Percentiles rank a stretch among this genome's conserved stretches.
Evolutionary conservation across 225 moss, liverwort and hornwort genomes (phyloP).

Genomic region (Straminergon stramineum): DNA sequence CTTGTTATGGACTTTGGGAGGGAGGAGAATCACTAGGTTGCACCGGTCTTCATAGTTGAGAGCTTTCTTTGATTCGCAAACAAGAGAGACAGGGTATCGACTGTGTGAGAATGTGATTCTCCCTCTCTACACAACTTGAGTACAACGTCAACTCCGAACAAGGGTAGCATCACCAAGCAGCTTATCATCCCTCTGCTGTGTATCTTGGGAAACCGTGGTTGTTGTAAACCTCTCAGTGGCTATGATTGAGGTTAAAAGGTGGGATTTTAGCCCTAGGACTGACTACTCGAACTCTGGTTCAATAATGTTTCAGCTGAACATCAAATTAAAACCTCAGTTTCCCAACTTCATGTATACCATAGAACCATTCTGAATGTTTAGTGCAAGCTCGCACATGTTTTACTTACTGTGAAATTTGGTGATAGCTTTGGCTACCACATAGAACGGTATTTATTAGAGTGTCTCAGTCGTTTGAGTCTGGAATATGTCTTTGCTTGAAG

Average conservation of each 20-base stretch:
- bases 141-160: not conserved
- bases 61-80: not conserved
- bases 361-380: not conserved
- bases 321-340: not conserved
- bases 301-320: not conserved
- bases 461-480: not conserved
- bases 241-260: not conserved
- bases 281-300: not conserved
- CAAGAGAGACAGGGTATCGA: not conserved
- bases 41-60: not conserved
- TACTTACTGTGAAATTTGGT: not conserved
- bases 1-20: slow-evolving; percentile 47
- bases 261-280: not conserved
- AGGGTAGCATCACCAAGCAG: not conserved
- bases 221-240: not conserved
- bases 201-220: not conserved
- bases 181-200: not conserved
- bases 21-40: slow-evolving; percentile 26
- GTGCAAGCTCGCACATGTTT: not conserved
- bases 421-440: not conserved
- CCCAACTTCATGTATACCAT: not conserved
- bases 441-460: not conserved
- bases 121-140: not conserved
- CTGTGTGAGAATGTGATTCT: not conserved
- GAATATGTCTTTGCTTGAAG: not conserved